Conservation (phyloP, 2,329 filamentous ascomycete species). For the Verticillium klebahnii region DNA sequence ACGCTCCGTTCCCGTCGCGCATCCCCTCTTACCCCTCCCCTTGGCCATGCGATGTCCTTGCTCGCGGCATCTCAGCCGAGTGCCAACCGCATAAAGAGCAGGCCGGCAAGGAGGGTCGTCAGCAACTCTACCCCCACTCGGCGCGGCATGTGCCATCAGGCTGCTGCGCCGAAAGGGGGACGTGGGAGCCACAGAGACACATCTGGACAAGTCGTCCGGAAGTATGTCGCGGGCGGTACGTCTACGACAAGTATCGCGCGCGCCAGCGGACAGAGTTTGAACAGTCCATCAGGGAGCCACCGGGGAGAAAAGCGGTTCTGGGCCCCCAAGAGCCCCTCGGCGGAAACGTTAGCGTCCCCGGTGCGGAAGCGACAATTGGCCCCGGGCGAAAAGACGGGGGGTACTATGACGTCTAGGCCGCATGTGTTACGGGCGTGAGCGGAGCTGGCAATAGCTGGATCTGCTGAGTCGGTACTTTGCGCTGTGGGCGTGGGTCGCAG, state of each 20-base stretch:
- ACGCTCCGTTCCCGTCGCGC: not conserved
- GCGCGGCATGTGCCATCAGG: not conserved
- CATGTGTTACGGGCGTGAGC: not conserved
- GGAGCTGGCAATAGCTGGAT: not conserved
- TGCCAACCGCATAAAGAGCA: not conserved
- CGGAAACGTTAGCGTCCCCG: not conserved
- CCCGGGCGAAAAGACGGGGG: not conserved
- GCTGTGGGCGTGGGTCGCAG: not conserved
- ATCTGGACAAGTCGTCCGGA: not conserved
- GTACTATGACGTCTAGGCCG: not conserved
- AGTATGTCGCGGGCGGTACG: not conserved
- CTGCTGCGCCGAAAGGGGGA: no score
- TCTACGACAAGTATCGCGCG: not conserved
- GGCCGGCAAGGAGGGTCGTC: not conserved
- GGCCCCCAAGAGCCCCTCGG: not conserved
- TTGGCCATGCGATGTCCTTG: not conserved
- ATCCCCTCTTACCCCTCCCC: not conserved
- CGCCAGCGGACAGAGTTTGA: not conserved
- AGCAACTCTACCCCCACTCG: not conserved
- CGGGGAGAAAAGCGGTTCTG: not conserved
- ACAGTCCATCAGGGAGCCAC: not conserved
- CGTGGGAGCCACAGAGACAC: not conserved
- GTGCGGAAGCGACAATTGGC: not conserved
- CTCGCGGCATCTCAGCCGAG: not conserved
- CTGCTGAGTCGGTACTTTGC: not conserved